Evolutionary conservation across 202 grass and related monocot genomes (phyloP), one percentile per base, ranked within the genome.

Genomic region (Eragrostis tef): DNA sequence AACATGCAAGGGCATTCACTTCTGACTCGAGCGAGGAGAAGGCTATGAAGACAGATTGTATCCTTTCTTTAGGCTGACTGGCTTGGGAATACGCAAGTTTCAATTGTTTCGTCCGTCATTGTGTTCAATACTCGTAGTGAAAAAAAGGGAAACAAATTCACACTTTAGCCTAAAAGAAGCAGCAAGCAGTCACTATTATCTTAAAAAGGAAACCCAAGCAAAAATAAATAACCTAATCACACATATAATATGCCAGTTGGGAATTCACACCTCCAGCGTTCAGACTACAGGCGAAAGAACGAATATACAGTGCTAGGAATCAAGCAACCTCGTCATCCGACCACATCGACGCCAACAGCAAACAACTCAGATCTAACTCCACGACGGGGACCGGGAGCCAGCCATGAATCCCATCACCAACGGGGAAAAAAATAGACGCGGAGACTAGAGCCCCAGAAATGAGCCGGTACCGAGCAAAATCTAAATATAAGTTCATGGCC

Each of bases 131-230:
- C 15, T 54, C n/a, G 17, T 59, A 17, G 26, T 65, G 46, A 19
- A 14, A 59, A 54, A 65, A 76, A 75, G 17, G 58, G 34, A 39
- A 39, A 4, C 2, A 56, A 67, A 12, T 47, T 21, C 12, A 74
- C 50, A 69, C 36, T 46, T 48, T 34, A 73, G 52, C 34, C 26
- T 66, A 86, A 14, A 50, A 60, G 54, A 24, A 73, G 52, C 7
- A 64, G 20, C 45, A 59, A 26, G 65, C 6, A 54, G 4, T 39
- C 34, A 39, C 34, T 39, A 39, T 39, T 39, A 5, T 39, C 34
- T 39, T 39, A 39, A 39, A 6, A 39, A 39, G 34, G 34, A 39
- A 39, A 39, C 34, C 34, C 34, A 39, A 5, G 34, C 34, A 39
- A 39, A 39, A 39, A 4, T 39, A 5, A 5, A 31, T 5, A 39